Evolutionary conservation across 768 basidiomycete genomes (phyloP).

Genomic region (Fomitopsis pulvina): DNA sequence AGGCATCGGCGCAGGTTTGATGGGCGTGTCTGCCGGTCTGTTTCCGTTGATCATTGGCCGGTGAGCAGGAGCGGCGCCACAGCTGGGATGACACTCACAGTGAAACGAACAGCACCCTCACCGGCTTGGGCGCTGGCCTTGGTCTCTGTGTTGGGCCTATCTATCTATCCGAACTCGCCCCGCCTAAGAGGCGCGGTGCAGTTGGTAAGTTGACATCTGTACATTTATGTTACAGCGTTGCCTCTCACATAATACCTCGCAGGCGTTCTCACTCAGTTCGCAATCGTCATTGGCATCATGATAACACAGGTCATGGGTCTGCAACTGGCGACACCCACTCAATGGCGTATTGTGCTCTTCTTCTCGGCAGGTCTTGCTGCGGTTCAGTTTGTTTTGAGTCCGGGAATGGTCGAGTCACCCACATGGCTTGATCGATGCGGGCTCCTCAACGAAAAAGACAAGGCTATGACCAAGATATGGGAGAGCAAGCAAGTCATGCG

Average conservation of each 20-base stretch:
- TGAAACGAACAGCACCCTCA: conserved; percentile 40
- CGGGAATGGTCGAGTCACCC: conserved; percentile 63
- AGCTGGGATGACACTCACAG: no score
- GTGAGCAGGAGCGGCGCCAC: conserved; percentile 26
- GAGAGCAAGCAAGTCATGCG: conserved; percentile 20
- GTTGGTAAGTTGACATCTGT: conserved; percentile 42
- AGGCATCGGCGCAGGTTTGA: conserved; percentile 54
- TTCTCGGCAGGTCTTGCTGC: conserved; percentile 52
- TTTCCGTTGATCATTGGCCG: conserved; percentile 57
- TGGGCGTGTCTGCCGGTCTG: conserved; percentile 56
- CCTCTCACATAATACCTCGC: neutral
- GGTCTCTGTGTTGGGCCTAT: conserved; percentile 78
- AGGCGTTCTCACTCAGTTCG: conserved; percentile 80
- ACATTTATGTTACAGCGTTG: neutral
- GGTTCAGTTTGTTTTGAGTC: conserved; percentile 49
- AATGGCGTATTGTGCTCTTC: conserved; percentile 69
- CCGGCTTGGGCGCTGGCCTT: conserved; percentile 66
- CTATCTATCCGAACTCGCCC: conserved; percentile 82
- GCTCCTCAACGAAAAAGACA: conserved; percentile 41
- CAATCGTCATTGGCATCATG: conserved; percentile 83
- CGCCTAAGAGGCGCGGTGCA: conserved; percentile 64
- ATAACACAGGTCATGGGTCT: conserved; percentile 77
- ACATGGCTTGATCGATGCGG: conserved; percentile 53
- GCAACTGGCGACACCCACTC: conserved; percentile 55
- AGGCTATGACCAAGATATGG: conserved; percentile 49